A percentile compares a stretch with the other conserved stretches of the same genome.
phyloP scores from a whole-genome alignment of 768 basidiomycete species.

The Leccinum obscurum region DNA sequence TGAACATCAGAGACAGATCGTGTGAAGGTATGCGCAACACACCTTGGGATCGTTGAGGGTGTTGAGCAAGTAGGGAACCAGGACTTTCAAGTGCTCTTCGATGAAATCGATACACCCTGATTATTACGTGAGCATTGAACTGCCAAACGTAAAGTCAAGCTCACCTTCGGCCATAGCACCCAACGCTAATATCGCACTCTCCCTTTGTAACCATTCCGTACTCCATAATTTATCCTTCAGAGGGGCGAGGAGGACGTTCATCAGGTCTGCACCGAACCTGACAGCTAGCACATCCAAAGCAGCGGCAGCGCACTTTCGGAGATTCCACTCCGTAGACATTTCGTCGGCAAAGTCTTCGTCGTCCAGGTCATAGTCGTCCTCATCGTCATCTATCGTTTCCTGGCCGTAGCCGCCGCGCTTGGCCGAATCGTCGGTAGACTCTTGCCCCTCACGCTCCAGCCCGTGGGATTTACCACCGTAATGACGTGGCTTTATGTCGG shows the following conservation, averaged over 20 bases:
- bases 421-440: slow-evolving; percentile 37
- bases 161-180: slow-evolving; percentile 98
- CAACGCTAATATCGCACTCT: slow-evolving; percentile 93
- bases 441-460: slow-evolving; percentile 66
- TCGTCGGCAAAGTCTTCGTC: slow-evolving; percentile 92
- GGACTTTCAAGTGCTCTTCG: slow-evolving; percentile 89
- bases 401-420: slow-evolving; percentile 71
- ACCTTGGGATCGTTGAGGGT: slow-evolving; percentile 93
- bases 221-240: slow-evolving; percentile 95
- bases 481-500: slow-evolving; percentile 95
- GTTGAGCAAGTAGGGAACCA: slow-evolving; percentile 90
- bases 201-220: slow-evolving; percentile 88
- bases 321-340: slow-evolving; percentile 97
- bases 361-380: slow-evolving; percentile 84
- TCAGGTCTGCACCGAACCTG: slow-evolving; percentile 83
- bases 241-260: slow-evolving; percentile 85
- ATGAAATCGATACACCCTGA: slow-evolving; percentile 95
- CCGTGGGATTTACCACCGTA: slow-evolving; percentile 86
- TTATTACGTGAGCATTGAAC: slow-evolving; percentile 10
- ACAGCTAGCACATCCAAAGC: slow-evolving; percentile 97
- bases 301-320: slow-evolving; percentile 96
- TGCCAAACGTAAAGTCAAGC: slow-evolving; percentile 20
- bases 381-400: slow-evolving; percentile 80
- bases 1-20: slow-evolving; percentile 4
- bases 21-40: slow-evolving; percentile 15